Conservation (phyloP, 2,329 filamentous ascomycete species). For the Colletotrichum tabaci region DNA sequence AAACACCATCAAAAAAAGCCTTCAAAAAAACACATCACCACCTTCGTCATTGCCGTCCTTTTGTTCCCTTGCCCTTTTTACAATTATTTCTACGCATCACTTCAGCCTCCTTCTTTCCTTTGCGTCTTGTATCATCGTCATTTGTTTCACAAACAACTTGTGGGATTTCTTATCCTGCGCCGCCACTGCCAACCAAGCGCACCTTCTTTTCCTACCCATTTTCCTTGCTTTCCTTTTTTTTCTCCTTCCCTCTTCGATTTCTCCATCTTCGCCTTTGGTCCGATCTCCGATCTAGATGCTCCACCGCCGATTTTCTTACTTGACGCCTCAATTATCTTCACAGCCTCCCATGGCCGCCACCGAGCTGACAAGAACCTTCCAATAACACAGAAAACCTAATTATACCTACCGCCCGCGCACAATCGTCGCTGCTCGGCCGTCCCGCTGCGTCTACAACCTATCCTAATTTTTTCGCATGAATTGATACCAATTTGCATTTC, state of each 20-base stretch:
- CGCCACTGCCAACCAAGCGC: constrained; percentile 2
- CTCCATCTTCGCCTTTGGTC: constrained; percentile 9
- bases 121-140: not conserved
- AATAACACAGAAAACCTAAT: constrained; percentile 36
- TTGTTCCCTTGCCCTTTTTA: not conserved
- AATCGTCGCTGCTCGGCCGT: constrained; percentile 16
- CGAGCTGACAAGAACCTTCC: constrained; percentile 32
- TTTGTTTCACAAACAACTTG: not conserved
- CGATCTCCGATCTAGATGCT: constrained; percentile 17
- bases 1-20: constrained; percentile 18
- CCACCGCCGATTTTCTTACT: constrained; percentile 13
- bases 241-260: not conserved
- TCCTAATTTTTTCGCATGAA: constrained; percentile 37
- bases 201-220: constrained; percentile 14
- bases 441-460: not conserved
- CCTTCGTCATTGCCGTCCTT: constrained; percentile 13
- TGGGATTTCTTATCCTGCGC: not conserved
- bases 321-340: not conserved
- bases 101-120: not conserved
- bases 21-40: constrained; percentile 10
- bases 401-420: constrained; percentile 2
- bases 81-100: not conserved
- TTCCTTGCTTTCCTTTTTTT: not conserved
- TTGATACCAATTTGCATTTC: constrained; percentile 42
- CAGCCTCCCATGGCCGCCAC: constrained; percentile 27